A percentile compares a stretch with the other conserved stretches of the same genome.
Evolutionary conservation across 176 grass and related monocot genomes (phyloP).

Genomic region (Musa beccarii): DNA sequence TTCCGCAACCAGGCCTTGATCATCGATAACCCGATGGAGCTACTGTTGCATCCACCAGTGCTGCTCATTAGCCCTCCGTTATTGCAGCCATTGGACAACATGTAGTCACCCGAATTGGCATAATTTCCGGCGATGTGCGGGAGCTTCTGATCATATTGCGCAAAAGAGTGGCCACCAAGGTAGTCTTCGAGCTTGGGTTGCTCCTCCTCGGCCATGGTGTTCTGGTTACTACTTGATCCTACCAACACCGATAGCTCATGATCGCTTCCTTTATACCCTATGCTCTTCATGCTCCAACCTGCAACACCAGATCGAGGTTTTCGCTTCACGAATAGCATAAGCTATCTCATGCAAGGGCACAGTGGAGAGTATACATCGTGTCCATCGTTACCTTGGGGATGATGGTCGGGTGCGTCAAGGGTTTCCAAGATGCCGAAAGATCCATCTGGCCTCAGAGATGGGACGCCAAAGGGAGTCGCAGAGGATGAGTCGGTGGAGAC

Average conservation of each 20-base stretch:
- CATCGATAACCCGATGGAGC: constrained; percentile 62
- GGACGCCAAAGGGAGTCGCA: background rate
- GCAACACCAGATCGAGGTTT: background rate
- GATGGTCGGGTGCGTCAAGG: constrained; percentile 12
- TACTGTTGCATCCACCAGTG: constrained; percentile 1
- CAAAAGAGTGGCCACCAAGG: constrained; percentile 27
- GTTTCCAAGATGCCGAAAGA: constrained; percentile 27
- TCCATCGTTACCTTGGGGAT: background rate
- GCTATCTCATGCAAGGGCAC: background rate
- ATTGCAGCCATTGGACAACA: background rate
- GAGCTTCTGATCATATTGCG: background rate
- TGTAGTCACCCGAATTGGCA: background rate
- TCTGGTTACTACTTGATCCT: constrained; percentile 12
- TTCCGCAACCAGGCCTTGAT: constrained; percentile 71
- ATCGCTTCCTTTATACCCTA: constrained; percentile 14
- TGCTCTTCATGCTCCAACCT: constrained; percentile 36
- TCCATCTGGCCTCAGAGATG: constrained; percentile 17
- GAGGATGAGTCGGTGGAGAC: constrained; percentile 2
- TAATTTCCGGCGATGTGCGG: background rate
- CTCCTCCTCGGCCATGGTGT: constrained; percentile 19
- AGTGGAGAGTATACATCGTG: background rate
- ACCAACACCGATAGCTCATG: constrained; percentile 37
- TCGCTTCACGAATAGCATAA: background rate
- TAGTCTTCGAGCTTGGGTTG: constrained; percentile 60
- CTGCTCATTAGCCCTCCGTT: constrained; percentile 13